Percentiles rank a stretch among this genome's conserved stretches.
These are phyloP conservation scores for Cucurbita argyrosperma DNA, from an alignment of 306 rosid species.

Conservation along the genomic window DNA sequence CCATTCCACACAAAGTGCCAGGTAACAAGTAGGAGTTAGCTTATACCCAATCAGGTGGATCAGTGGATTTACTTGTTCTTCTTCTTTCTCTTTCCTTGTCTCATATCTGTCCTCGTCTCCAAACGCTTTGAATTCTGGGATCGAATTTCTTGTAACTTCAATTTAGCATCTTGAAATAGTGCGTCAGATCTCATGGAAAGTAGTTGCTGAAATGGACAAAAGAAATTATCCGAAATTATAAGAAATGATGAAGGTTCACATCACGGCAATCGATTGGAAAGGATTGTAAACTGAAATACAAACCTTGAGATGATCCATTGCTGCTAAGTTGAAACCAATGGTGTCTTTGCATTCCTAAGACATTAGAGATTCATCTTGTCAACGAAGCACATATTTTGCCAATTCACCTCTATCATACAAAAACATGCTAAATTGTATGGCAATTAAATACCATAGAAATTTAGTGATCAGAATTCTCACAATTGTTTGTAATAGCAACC, in stretches of 20 bases:
- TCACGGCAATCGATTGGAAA: neutral
- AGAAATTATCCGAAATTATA: neutral
- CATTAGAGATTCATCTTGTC: constrained; percentile 12
- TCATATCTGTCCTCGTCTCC: constrained; percentile 36
- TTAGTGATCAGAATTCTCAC: neutral
- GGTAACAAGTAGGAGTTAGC: neutral
- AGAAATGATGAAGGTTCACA: neutral
- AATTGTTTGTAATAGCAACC: neutral
- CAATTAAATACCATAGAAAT: neutral
- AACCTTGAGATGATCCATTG: constrained; percentile 93
- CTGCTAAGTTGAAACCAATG: constrained; percentile 83
- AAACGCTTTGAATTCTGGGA: constrained; percentile 53
- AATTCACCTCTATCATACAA: neutral
- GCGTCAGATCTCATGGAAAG: constrained; percentile 75
- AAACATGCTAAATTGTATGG: no score
- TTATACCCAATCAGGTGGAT: neutral
- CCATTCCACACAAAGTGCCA: neutral
- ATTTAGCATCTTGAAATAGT: constrained; percentile 56
- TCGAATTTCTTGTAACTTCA: constrained; percentile 62
- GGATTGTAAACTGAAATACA: neutral
- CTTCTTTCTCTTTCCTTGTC: constrained; percentile 40
- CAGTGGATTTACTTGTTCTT: constrained; percentile 27
- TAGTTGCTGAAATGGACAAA: constrained; percentile 54
- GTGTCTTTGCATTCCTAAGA: constrained; percentile 79
- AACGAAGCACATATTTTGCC: neutral